Conservation (phyloP, 179 eudicot species). For the Beta macrorhiza region DNA sequence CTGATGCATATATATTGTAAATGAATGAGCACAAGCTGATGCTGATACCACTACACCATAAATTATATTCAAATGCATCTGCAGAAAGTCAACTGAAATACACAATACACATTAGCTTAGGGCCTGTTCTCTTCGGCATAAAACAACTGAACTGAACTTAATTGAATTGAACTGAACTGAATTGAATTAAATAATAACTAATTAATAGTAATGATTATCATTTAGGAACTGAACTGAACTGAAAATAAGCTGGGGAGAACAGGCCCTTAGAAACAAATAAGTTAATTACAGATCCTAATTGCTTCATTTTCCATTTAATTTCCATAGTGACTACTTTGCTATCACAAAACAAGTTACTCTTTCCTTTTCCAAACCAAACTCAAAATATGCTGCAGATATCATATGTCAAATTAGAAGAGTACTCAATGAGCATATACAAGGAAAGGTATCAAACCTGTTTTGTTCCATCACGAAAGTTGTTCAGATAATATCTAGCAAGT, state of each 20-base stretch:
- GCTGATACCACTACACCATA: neutral
- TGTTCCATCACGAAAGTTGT: constrained; percentile 86
- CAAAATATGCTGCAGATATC: neutral
- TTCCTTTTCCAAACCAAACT: neutral
- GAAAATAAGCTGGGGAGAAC: no score
- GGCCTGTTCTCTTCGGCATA: no score
- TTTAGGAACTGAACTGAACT: no score
- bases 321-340: no score
- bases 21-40: neutral
- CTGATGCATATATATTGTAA: no score
- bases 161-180: no score
- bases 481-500: constrained; percentile 80
- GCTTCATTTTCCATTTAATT: neutral
- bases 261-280: no score
- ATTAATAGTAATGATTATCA: no score
- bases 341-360: neutral
- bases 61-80: neutral
- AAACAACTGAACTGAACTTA: no score
- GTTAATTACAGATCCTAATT: neutral
- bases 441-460: constrained; percentile 58
- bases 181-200: no score
- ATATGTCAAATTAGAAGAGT: neutral
- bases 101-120: neutral
- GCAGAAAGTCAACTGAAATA: neutral
- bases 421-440: constrained; percentile 6